A percentile compares a stretch with the other conserved stretches of the same genome.
Conservation (phyloP, 2,329 filamentous ascomycete genomes). For the Diplodia sapinea region DNA sequence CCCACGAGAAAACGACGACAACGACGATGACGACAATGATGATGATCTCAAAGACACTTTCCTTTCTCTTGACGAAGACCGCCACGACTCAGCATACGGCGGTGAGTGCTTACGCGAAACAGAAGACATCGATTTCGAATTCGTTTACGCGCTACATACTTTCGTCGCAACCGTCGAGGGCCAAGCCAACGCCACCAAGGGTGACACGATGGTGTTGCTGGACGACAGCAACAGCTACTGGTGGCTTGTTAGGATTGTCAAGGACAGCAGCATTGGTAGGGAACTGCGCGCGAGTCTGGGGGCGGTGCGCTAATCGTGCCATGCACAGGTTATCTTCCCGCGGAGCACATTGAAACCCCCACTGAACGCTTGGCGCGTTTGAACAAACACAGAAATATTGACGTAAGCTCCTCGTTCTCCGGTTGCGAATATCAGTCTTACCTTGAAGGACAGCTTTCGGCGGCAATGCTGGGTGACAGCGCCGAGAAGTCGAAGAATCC, state of each 20-base stretch:
- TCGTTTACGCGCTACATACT: constrained; percentile 96
- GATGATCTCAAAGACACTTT: constrained; percentile 69
- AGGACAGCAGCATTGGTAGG: constrained; percentile 90
- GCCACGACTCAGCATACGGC: constrained; percentile 75
- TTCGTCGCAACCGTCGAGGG: constrained; percentile 98
- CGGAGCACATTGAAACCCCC: constrained; percentile 97
- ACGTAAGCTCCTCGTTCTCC: constrained; percentile 64
- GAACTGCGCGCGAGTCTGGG: constrained; percentile 29
- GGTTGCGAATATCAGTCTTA: constrained; percentile 8
- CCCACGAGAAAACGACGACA: constrained; percentile 35
- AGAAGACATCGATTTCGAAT: constrained; percentile 99
- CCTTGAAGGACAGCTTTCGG: constrained; percentile 61
- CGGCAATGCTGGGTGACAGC: constrained; percentile 73
- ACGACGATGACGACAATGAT: constrained; percentile 56
- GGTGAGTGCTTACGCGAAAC: constrained; percentile 83
- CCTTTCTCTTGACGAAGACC: constrained; percentile 64
- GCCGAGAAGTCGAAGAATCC: constrained; percentile 82
- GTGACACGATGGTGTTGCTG: constrained; percentile 96
- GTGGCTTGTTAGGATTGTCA: constrained; percentile 97
- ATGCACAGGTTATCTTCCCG: constrained; percentile 82
- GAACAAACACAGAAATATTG: constrained; percentile 98
- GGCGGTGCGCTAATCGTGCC: neutral
- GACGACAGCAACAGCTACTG: constrained; percentile 99
- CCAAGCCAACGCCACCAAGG: constrained; percentile 97
- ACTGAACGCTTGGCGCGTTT: constrained; percentile 90